Conservation (phyloP, 2,329 filamentous ascomycete genomes). For the Boeremia lycopersici region DNA sequence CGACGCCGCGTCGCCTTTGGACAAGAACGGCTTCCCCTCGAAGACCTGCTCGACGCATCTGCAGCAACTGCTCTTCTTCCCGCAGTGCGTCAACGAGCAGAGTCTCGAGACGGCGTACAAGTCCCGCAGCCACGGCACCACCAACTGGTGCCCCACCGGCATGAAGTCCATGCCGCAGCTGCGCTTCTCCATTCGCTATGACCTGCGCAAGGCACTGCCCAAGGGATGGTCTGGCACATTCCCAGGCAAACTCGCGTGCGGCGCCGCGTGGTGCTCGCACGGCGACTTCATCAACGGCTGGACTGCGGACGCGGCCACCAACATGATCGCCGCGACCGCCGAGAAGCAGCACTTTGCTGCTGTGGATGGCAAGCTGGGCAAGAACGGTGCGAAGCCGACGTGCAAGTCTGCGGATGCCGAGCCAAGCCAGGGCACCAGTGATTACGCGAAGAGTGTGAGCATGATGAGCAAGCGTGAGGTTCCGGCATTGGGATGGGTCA, state of each 20-base stretch:
- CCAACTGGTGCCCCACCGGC: conserved; percentile 47
- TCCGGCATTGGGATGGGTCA: conserved; percentile 6
- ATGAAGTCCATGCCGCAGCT: conserved; percentile 57
- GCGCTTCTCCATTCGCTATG: conserved; percentile 56
- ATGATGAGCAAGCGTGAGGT: conserved; percentile 28
- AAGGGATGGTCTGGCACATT: conserved; percentile 54
- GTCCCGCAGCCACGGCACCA: conserved; percentile 17
- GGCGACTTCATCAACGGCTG: conserved; percentile 59
- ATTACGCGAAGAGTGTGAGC: conserved; percentile 48
- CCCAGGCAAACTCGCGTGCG: conserved; percentile 53
- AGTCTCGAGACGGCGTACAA: conserved; percentile 48
- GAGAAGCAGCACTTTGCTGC: conserved; percentile 45
- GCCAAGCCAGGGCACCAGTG: conserved; percentile 49
- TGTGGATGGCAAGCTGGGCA: conserved; percentile 46
- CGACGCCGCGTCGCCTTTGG: conserved; percentile 17
- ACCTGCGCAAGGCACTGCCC: conserved; percentile 51
- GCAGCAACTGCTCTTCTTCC: conserved; percentile 55
- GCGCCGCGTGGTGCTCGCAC: conserved; percentile 51
- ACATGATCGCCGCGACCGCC: conserved; percentile 50
- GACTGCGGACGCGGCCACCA: conserved; percentile 49
- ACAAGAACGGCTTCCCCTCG: conserved; percentile 39
- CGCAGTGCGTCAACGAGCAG: conserved; percentile 50
- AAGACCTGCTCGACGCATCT: conserved; percentile 52
- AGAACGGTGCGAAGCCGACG: conserved; percentile 36
- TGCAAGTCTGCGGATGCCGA: conserved; percentile 52